Base-by-base conservation (phyloP, 2,329 filamentous ascomycete genomes). In the Pseudogymnoascus sp. region DNA sequence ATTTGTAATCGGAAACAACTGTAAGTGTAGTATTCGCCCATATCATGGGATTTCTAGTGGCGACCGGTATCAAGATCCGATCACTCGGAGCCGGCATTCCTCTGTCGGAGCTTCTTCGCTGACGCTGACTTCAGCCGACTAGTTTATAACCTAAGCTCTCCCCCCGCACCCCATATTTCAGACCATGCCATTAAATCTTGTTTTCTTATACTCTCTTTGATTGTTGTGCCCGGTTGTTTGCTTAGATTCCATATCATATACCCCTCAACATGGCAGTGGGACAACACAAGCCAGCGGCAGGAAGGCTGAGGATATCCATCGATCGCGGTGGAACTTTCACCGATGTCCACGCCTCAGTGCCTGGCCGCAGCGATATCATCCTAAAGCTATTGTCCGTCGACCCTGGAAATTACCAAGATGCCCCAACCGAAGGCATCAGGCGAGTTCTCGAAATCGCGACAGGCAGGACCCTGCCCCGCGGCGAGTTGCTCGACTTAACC, bases 341-440 rank as follows among this genome's bases (percentile, higher is more conserved):
- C 63, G 87, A 91, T 72, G 82, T 87, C 12, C 84, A 83, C 63
- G 86, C 85, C 62, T 81, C 80, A 2, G 83, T 85, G 16, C 80
- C 81, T 66, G 86, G 87, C 76, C 62, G 49, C 59, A 84, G 89
- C 71, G 85, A 89, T 65, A 79, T 90, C 58, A 76, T 90, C 60
- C 87, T 91, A 72, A 91, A 91, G 72, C 78, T 92, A 0, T 80
- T 92, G 11, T 91, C 88, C 0, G 88, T 89, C 66, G 88, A 91
- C 68, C 86, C 86, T 0, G 74, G 78, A n/a, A 88, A 88, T 72
- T 89, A 89, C 72, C 76, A 83, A 60, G 86, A 89, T 75, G 86
- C 86, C 5, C 86, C 86, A 0, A 76, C 87, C 16, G 86, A 88
- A 77, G 85, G 85, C 23, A 88, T 88, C 63, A 80, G 85, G 14